phyloP scores from a whole-genome alignment of 345 rosid species.

The Euphorbia lathyris region DNA sequence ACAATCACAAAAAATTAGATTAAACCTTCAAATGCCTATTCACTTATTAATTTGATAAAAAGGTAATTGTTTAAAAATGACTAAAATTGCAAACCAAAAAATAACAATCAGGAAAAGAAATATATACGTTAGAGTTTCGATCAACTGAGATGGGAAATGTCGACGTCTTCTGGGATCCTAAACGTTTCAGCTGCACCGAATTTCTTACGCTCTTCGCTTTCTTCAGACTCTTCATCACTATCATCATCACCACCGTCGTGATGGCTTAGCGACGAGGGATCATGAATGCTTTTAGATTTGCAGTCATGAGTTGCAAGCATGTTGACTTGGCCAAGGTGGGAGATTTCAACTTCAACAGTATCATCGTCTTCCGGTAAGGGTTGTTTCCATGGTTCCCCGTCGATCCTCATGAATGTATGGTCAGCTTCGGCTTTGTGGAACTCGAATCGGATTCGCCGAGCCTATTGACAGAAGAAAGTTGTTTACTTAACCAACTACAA shows the following conservation, averaged over 20 bases:
- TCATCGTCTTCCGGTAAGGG: constrained; percentile 66
- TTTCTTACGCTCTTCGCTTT: constrained; percentile 53
- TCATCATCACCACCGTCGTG: constrained; percentile 23
- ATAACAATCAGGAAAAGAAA: background rate
- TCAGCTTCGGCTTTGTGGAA: constrained; percentile 72
- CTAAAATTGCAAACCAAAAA: background rate
- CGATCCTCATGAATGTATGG: constrained; percentile 79
- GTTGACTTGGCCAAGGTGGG: constrained; percentile 84
- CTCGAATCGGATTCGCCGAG: constrained; percentile 65
- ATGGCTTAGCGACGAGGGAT: constrained; percentile 27
- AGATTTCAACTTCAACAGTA: constrained; percentile 75
- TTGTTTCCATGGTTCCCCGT: constrained; percentile 95
- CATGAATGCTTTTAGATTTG: constrained; percentile 49
- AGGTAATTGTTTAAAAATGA: background rate
- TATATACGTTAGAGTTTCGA: constrained; percentile 14
- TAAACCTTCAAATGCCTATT: background rate
- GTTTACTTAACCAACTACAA: background rate
- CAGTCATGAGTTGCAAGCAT: constrained; percentile 80
- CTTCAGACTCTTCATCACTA: constrained; percentile 20
- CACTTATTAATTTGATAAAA: background rate
- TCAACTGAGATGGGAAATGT: constrained; percentile 67
- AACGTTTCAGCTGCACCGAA: constrained; percentile 94
- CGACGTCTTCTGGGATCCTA: constrained; percentile 75
- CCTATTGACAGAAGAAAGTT: constrained; percentile 38
- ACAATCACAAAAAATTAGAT: too few relatives aligned